Conservation (phyloP, 371 early-diverging fungal species). For the Rhizopus arrhizus region DNA sequence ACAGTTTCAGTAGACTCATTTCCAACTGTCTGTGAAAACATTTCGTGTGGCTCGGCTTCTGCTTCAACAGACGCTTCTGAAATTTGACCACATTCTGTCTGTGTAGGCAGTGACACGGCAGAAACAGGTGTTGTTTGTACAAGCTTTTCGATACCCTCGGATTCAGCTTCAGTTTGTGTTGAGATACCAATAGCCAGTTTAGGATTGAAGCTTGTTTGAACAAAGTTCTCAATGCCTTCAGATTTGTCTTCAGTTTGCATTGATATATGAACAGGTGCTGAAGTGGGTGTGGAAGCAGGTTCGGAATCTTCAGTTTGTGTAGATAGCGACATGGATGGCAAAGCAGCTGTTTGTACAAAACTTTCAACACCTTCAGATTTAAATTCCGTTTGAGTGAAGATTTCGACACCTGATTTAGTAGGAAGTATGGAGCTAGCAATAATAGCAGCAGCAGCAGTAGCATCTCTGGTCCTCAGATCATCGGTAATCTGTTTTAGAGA, state of each 20-base stretch:
- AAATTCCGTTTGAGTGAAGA: conserved; percentile 17
- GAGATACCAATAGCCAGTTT: neutral
- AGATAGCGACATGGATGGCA: neutral
- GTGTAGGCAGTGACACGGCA: neutral
- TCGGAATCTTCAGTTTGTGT: conserved; percentile 10
- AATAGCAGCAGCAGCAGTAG: conserved; percentile 2
- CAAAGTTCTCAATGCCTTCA: neutral
- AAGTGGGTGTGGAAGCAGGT: neutral
- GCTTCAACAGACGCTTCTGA: conserved; percentile 4
- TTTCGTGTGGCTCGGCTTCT: conserved; percentile 2
- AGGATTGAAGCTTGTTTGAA: neutral
- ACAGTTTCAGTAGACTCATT: neutral
- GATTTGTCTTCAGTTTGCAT: conserved; percentile 11
- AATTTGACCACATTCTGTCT: neutral
- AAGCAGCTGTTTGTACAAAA: conserved; percentile 8
- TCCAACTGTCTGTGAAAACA: conserved; percentile 9
- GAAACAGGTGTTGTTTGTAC: conserved; percentile 2
- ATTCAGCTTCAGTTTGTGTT: neutral
- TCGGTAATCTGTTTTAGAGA: conserved; percentile 13
- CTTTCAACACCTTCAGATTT: conserved; percentile 2
- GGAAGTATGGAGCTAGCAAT: neutral
- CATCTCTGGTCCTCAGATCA: conserved; percentile 6
- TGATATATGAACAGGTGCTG: conserved; percentile 2
- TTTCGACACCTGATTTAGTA: conserved; percentile 1
- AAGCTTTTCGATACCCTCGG: conserved; percentile 1